Conservation (phyloP, 495 filamentous ascomycete species). For the Lentithecium fluviatile region DNA sequence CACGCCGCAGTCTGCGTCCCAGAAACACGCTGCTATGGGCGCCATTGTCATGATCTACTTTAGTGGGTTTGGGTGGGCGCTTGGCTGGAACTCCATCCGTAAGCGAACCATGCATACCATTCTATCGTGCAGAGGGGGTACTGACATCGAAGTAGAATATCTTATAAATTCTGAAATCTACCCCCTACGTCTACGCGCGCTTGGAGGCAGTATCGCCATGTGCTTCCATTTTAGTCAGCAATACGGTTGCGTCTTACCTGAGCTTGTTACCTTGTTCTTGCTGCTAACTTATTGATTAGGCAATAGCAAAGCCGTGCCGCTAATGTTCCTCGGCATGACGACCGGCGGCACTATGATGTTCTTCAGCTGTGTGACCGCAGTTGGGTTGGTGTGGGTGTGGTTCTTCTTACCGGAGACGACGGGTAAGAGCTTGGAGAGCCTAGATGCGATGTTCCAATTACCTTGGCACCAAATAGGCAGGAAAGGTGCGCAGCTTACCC, state of each 20-base stretch:
- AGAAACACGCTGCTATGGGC: slow-evolving; percentile 37
- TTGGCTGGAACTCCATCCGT: slow-evolving; percentile 76
- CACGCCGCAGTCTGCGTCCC: slow-evolving; percentile 8
- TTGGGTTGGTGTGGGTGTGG: slow-evolving; percentile 43
- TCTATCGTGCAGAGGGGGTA: too few species aligned
- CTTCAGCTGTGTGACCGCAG: slow-evolving; percentile 61
- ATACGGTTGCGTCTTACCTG: slow-evolving; percentile 71
- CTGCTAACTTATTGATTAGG: background rate
- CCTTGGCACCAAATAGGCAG: slow-evolving; percentile 66
- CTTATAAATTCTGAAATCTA: slow-evolving; percentile 74
- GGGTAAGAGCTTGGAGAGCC: slow-evolving; percentile 56
- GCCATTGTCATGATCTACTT: slow-evolving; percentile 43
- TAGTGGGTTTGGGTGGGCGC: slow-evolving; percentile 57
- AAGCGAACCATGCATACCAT: too few species aligned
- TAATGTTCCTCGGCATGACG: slow-evolving; percentile 53
- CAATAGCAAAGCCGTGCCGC: slow-evolving; percentile 38
- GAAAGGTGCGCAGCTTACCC: slow-evolving; percentile 50
- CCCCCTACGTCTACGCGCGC: slow-evolving; percentile 50
- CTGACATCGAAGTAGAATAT: too few species aligned
- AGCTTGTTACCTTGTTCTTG: too few species aligned
- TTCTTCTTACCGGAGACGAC: slow-evolving; percentile 41
- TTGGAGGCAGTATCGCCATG: slow-evolving; percentile 40
- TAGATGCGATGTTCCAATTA: slow-evolving; percentile 67
- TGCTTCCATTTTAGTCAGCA: slow-evolving; percentile 69
- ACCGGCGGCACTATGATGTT: slow-evolving; percentile 60